Evolutionary conservation across 2,329 filamentous ascomycete genomes (phyloP), one percentile per base, ranked within the genome.

Genomic region (Esteya vermicola): DNA sequence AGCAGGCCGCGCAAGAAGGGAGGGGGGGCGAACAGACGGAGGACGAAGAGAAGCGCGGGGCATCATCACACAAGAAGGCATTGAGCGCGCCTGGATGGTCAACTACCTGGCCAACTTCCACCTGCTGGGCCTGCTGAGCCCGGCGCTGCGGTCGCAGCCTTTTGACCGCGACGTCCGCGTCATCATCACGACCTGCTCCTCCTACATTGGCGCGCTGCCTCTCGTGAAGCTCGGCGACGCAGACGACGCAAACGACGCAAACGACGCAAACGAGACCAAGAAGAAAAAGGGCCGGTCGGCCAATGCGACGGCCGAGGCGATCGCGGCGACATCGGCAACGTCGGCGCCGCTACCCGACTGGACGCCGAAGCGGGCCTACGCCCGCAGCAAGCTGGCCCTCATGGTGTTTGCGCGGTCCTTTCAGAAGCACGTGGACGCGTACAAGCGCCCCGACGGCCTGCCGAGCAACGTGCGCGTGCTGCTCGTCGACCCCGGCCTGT

Each of bases 61-160:
- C 20, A 30, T 2, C 63, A 72, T 47, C 23, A 93, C 86, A 0
- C 61, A 67, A 6, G 86, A 95, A 53, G 86, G 85, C 1, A 64
- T 96, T 13, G 89, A 96, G 55, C 72, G 80, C 48, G 89, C 82
- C 45, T 96, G 88, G 88, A 85, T 86, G 62, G 68, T 96, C 51
- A 98, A 98, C 56, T 98, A 86, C 57, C 70, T 98, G 30, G 81
- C 86, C 47, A 96, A 95, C 58, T 96, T 95, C 62, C 93, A 98
- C 54, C 69, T 98, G 4, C 69, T 98, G 33, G 84, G 83, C 48
- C 93, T 98, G 23, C 68, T 98, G 27, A 91, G 81, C 50, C 91
- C 91, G 0, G 89, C 91, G 0, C 69, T 98, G 44, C 76, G 85
- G 48, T 85, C 83, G 1, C 91, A 98, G 59, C 91, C 91, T 2